A percentile compares a stretch with the other conserved stretches of the same genome.
Evolutionary conservation across 495 filamentous ascomycete species (phyloP).

Genomic region (Penicillium angulare): DNA sequence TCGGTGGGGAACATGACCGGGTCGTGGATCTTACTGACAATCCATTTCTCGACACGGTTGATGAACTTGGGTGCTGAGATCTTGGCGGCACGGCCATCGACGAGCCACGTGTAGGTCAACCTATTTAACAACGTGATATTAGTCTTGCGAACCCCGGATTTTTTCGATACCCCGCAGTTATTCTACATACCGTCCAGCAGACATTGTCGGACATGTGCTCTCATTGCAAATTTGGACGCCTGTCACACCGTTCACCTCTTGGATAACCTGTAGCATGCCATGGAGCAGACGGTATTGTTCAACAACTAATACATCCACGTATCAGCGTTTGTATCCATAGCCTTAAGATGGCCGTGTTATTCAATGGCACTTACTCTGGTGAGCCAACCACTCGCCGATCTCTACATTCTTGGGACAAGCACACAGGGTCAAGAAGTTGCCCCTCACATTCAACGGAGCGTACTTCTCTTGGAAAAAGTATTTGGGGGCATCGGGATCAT

Average conservation of each 20-base stretch:
- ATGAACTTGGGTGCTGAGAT: conserved; percentile 84
- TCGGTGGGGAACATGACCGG: conserved; percentile 82
- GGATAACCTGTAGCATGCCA: conserved; percentile 78
- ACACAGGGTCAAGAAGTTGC: conserved; percentile 93
- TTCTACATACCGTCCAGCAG: conserved; percentile 75
- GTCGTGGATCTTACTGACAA: conserved; percentile 86
- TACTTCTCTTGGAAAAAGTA: conserved; percentile 79
- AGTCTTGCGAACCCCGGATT: conserved; percentile 10
- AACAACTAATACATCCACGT: conserved; percentile 56
- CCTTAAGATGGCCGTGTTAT: too few relatives aligned
- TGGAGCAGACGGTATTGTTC: conserved; percentile 86
- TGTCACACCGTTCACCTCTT: conserved; percentile 69
- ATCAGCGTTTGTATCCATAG: conserved; percentile 16
- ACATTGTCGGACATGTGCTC: conserved; percentile 83
- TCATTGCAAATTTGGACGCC: conserved; percentile 77
- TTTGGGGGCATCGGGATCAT: conserved; percentile 57
- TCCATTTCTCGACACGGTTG: conserved; percentile 89
- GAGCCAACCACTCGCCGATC: conserved; percentile 88
- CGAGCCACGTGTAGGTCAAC: conserved; percentile 86
- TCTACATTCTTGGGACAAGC: conserved; percentile 86
- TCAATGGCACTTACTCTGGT: conserved; percentile 66
- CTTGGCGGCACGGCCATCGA: conserved; percentile 54
- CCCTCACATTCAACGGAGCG: conserved; percentile 84
- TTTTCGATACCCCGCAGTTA: conserved; percentile 7
- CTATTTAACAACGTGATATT: conserved; percentile 42